Evolutionary conservation across 2,329 filamentous ascomycete genomes (phyloP).

Genomic region (Microcyclospora pomicola): DNA sequence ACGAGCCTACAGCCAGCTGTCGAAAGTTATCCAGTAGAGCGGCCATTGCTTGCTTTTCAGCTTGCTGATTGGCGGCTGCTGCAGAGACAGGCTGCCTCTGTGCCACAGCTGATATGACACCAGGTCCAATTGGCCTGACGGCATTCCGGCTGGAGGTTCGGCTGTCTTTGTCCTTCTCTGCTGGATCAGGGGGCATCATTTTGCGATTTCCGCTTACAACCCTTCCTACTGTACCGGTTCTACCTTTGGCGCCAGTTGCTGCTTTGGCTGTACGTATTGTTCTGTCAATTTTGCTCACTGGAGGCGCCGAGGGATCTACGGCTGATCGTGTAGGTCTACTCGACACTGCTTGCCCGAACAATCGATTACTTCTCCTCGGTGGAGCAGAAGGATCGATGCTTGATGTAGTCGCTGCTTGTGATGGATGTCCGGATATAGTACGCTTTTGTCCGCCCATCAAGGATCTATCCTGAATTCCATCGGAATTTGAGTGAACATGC

Average conservation of each 20-base stretch:
- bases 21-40: constrained; percentile 68
- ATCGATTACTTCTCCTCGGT: constrained; percentile 31
- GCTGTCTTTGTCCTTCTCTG: constrained; percentile 50
- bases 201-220: constrained; percentile 87
- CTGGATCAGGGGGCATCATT: constrained; percentile 33
- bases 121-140: constrained; percentile 23
- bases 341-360: constrained; percentile 51
- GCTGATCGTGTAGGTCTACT: constrained; percentile 48
- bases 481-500: constrained; percentile 27
- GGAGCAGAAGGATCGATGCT: constrained; percentile 28
- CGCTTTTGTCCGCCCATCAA: constrained; percentile 53
- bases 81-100: constrained; percentile 9
- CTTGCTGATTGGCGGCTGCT: neutral
- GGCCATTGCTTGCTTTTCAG: constrained; percentile 56
- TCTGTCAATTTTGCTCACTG: constrained; percentile 42
- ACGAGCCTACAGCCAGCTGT: constrained; percentile 70
- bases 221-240: constrained; percentile 58
- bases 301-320: constrained; percentile 38
- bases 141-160: constrained; percentile 45
- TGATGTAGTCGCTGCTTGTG: constrained; percentile 20
- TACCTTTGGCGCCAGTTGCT: constrained; percentile 56
- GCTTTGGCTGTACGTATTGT: constrained; percentile 37
- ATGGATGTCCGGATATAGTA: constrained; percentile 71
- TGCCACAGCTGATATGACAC: constrained; percentile 10
- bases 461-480: constrained; percentile 23